Percentiles rank a stretch among this genome's conserved stretches.
These are phyloP conservation scores for Macaranga tanarius DNA, from an alignment of 441 rosid genomes.

Conservation along the genomic window DNA sequence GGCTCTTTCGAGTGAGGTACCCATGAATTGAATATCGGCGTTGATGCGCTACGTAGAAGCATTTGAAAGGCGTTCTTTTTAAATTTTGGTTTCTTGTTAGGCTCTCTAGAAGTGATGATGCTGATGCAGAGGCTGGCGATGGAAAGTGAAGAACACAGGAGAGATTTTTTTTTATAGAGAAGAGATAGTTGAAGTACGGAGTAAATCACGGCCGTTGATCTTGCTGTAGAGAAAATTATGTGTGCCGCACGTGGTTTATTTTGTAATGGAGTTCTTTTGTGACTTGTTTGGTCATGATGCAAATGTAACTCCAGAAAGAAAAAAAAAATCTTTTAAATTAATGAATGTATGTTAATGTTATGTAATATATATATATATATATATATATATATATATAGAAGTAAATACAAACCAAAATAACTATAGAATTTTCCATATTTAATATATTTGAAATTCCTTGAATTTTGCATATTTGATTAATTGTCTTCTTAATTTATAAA, in stretches of 20 bases:
- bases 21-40: conserved; percentile 62
- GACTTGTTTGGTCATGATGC: not conserved
- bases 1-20: conserved; percentile 41
- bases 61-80: conserved; percentile 21
- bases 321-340: too few relatives aligned
- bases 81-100: too few relatives aligned
- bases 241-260: conserved; percentile 13
- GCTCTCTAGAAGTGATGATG: too few relatives aligned
- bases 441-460: too few relatives aligned
- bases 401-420: too few relatives aligned
- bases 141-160: not conserved
- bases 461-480: too few relatives aligned
- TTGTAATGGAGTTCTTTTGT: not conserved
- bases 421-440: too few relatives aligned
- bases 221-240: too few relatives aligned
- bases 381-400: too few relatives aligned
- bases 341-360: too few relatives aligned
- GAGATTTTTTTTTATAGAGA: not conserved
- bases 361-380: too few relatives aligned
- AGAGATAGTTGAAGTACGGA: not conserved
- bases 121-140: not conserved
- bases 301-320: not conserved
- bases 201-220: conserved; percentile 9
- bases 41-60: conserved; percentile 73
- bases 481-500: too few relatives aligned